These are phyloP conservation scores for Jimgerdemannia lactiflua DNA, from an alignment of 192 early-diverging fungal species.

Conservation along the genomic window DNA sequence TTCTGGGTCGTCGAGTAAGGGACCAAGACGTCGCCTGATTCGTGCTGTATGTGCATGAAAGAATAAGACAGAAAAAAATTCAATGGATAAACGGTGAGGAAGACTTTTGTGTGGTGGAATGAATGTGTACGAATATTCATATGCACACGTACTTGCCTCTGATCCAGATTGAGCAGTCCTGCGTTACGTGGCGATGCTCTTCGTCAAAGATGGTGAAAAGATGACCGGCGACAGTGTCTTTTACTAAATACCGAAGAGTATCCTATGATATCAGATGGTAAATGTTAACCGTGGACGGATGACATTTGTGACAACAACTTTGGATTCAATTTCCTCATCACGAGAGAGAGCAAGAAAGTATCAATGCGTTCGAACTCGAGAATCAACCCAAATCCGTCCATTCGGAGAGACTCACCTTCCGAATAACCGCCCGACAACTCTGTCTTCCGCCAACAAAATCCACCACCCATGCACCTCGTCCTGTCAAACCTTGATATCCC, in stretches of 20 bases:
- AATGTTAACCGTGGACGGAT: too few species aligned
- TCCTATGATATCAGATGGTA: constrained; percentile 23
- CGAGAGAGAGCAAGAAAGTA: too few species aligned
- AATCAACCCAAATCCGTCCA: too few species aligned
- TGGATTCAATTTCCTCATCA: too few species aligned
- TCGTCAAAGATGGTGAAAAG: constrained; percentile 42
- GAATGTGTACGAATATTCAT: too few species aligned
- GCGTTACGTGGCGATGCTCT: constrained; percentile 15
- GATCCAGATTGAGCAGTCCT: constrained; percentile 30
- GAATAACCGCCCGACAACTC: constrained; percentile 36
- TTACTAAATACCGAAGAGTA: constrained; percentile 33
- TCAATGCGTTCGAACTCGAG: too few species aligned
- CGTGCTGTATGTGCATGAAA: constrained; percentile 20
- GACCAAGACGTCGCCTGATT: constrained; percentile 34
- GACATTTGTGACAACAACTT: too few species aligned
- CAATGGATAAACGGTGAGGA: too few species aligned
- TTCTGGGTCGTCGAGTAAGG: constrained; percentile 19
- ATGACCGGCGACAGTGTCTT: constrained; percentile 42
- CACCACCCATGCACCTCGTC: constrained; percentile 46
- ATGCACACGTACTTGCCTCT: constrained; percentile 25
- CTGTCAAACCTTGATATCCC: not conserved
- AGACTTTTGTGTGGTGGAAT: too few species aligned
- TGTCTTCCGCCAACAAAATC: constrained; percentile 41
- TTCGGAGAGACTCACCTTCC: constrained; percentile 28
- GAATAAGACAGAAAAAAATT: not conserved